Evolutionary conservation across 2,329 filamentous ascomycete genomes (phyloP).

Genomic region (Penicillium sp.): DNA sequence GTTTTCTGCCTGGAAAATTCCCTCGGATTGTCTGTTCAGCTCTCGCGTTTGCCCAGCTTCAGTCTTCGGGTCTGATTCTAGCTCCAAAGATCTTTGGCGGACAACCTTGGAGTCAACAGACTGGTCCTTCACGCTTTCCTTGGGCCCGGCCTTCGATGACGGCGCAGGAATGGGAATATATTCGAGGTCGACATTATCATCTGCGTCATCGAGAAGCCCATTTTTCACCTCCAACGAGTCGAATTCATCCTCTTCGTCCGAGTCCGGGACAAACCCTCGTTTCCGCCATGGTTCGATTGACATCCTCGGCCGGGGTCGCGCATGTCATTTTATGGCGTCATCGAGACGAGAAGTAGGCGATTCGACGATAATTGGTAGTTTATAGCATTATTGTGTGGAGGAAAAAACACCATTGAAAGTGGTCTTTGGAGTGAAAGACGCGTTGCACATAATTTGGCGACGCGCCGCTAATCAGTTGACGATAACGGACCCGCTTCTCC

Average conservation of each 20-base stretch:
- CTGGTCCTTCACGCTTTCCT: conserved; percentile 3
- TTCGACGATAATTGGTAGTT: not conserved
- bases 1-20: not conserved
- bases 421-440: conserved; percentile 1
- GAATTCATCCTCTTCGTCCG: conserved; percentile 43
- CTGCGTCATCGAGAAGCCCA: conserved; percentile 4
- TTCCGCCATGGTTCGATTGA: conserved; percentile 47
- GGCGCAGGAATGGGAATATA: conserved; percentile 16
- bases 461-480: conserved; percentile 21
- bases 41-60: not conserved
- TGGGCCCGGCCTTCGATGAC: not conserved
- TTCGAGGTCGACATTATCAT: conserved; percentile 13
- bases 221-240: conserved; percentile 30
- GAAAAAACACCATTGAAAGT: not conserved
- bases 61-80: not conserved
- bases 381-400: not conserved
- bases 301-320: conserved; percentile 29
- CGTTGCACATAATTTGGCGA: conserved; percentile 21
- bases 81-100: not conserved
- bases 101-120: conserved; percentile 1
- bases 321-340: conserved; percentile 33
- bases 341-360: conserved; percentile 10
- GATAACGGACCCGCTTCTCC: conserved; percentile 21
- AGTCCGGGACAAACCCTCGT: conserved; percentile 49
- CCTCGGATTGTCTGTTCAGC: not conserved